Evolutionary conservation across 2,329 filamentous ascomycete genomes (phyloP).

Genomic region (Sordariomycetes sp.): DNA sequence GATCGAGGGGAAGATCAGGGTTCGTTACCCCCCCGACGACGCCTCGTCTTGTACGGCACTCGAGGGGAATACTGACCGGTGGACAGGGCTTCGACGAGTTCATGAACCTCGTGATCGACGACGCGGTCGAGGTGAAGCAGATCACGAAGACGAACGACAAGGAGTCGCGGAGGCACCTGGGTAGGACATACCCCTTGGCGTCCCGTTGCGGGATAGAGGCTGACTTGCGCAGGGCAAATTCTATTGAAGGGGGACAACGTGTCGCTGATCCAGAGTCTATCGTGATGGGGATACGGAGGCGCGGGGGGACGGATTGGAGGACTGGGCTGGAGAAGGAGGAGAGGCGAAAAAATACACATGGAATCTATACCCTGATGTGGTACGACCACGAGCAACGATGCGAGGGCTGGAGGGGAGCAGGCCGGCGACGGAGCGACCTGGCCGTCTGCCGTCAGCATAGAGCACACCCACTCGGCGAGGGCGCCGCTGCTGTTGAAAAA

Average conservation of each 20-base stretch:
- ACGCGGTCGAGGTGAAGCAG: conserved; percentile 85
- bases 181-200: conserved; percentile 33
- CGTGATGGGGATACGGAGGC: neutral
- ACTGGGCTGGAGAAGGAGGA: neutral
- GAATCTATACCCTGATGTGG: neutral
- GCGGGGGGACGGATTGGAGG: neutral
- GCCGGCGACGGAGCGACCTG: no score
- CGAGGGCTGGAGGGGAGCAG: no score
- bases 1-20: conserved; percentile 93
- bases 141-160: conserved; percentile 67
- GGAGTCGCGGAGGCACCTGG: conserved; percentile 68
- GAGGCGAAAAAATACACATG: neutral
- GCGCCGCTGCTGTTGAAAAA: no score
- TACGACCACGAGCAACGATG: no score
- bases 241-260: conserved; percentile 84
- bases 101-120: conserved; percentile 96
- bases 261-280: conserved; percentile 57
- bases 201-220: neutral
- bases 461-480: no score
- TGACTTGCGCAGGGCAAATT: conserved; percentile 56
- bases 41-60: conserved; percentile 27
- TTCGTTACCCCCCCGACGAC: conserved; percentile 28
- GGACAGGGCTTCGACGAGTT: conserved; percentile 92
- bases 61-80: conserved; percentile 35
- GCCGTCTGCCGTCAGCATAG: no score